These are phyloP conservation scores for Scheffersomyces parashehatae DNA, from an alignment of 1,139 yeast genomes.

Conservation along the genomic window DNA sequence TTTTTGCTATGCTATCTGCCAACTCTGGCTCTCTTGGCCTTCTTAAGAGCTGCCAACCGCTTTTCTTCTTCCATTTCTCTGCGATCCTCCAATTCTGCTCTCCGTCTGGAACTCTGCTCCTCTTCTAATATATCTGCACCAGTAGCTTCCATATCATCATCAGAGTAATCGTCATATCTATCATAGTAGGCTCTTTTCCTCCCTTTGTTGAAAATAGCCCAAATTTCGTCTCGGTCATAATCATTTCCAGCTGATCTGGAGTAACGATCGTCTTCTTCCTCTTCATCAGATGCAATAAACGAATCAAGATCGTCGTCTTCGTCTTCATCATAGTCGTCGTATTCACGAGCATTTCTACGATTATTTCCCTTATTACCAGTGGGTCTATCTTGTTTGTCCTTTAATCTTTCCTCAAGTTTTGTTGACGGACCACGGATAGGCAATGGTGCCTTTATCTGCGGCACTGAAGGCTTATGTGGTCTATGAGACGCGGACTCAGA, in stretches of 20 bases:
- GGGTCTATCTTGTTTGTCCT: conserved; percentile 10
- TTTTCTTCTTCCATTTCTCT: conserved; percentile 58
- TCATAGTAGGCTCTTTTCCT: conserved; percentile 47
- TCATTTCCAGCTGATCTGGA: conserved; percentile 27
- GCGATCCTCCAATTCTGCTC: conserved; percentile 66
- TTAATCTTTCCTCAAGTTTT: conserved; percentile 28
- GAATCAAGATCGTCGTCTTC: conserved; percentile 46
- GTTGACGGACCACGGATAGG: conserved; percentile 27
- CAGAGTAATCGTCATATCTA: conserved; percentile 52
- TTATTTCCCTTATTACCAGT: background rate
- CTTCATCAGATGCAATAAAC: conserved; percentile 57
- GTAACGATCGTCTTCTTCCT: conserved; percentile 10
- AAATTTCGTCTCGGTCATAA: conserved; percentile 81
- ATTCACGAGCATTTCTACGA: conserved; percentile 1
- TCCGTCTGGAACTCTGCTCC: conserved; percentile 62
- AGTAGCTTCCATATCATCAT: conserved; percentile 91
- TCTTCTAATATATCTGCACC: conserved; percentile 86
- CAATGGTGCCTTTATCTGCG: conserved; percentile 18
- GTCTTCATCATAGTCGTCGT: conserved; percentile 15
- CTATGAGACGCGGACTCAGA: no score
- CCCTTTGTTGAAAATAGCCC: conserved; percentile 80
- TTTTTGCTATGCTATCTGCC: no score
- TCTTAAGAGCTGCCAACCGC: conserved; percentile 32
- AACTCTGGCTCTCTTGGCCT: conserved; percentile 15
- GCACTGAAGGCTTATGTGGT: no score